Evolutionary conservation across 345 rosid species (phyloP).

Genomic region (Brassica napus): Da-Ae NC_063447.1:726001-726500

Average conservation of each 20-base stretch:
- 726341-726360: not conserved
- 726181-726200: not conserved
- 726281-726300: not conserved
- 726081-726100: not conserved
- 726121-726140: not conserved
- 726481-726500: not conserved
- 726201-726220: not conserved
- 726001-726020: not conserved
- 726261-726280: not conserved
- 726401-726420: not conserved
- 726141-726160: not conserved
- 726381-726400: not conserved
- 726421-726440: not conserved
- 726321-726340: not conserved
- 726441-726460: not conserved
- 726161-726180: not conserved
- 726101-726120: not conserved
- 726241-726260: not conserved
- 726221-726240: not conserved
- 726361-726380: not conserved
- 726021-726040: not conserved
- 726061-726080: not conserved
- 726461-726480: not conserved
- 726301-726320: not conserved
- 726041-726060: not conserved